phyloP scores from a whole-genome alignment of 169 alveolate genomes.

The Plasmodium inui region DNA sequence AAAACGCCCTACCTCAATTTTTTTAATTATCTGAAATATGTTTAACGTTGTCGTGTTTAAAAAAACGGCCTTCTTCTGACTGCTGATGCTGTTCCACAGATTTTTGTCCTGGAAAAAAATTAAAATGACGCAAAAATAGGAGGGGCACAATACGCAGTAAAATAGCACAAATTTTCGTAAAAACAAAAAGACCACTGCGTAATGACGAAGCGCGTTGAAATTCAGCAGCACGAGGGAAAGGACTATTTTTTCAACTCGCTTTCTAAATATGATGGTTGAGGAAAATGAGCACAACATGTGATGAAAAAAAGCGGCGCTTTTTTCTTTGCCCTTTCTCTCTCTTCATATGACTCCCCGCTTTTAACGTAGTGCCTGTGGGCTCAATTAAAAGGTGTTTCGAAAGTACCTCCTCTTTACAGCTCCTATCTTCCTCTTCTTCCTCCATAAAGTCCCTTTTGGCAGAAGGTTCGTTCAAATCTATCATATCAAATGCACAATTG shows the following conservation, averaged over 20 bases:
- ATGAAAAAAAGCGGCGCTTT: not conserved
- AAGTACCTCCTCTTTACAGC: conserved; percentile 53
- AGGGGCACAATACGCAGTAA: not conserved
- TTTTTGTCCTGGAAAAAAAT: conserved; percentile 36
- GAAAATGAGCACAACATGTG: not conserved
- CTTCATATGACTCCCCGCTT: not conserved
- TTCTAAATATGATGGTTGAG: not conserved
- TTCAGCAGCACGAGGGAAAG: not conserved
- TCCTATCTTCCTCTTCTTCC: conserved; percentile 3
- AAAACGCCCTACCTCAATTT: conserved; percentile 28
- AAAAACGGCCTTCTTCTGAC: conserved; percentile 62
- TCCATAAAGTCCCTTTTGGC: not conserved
- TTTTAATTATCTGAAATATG: conserved; percentile 68
- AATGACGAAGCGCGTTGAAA: not conserved
- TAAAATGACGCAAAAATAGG: not conserved
- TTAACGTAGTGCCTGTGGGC: not conserved
- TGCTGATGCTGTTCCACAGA: conserved; percentile 35
- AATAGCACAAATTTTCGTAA: not conserved
- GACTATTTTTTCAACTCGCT: not conserved
- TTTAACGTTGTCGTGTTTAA: conserved; percentile 24
- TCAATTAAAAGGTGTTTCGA: not conserved
- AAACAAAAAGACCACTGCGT: not conserved
- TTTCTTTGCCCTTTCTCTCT: not conserved
- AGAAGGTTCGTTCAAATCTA: conserved; percentile 37
- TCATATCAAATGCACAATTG: conserved; percentile 25